Conservation (phyloP, 306 rosid species). For the Pueraria montana region DNA sequence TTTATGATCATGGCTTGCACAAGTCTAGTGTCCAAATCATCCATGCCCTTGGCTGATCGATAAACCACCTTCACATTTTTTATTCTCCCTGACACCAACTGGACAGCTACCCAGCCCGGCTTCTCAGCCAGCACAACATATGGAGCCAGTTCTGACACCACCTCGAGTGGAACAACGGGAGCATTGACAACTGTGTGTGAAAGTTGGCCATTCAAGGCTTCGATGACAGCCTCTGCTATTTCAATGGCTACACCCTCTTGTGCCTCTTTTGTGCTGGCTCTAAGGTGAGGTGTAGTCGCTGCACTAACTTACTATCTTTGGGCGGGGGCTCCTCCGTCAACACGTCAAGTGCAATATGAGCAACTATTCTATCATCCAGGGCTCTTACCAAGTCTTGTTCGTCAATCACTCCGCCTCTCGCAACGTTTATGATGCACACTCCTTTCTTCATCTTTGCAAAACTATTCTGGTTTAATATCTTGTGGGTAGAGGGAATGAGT, state of each 20-base stretch:
- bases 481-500: slow-evolving; percentile 70
- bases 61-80: slow-evolving; percentile 65
- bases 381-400: too few relatives aligned
- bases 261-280: slow-evolving; percentile 89
- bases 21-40: too few relatives aligned
- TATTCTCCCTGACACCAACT: slow-evolving; percentile 67
- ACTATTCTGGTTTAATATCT: slow-evolving; percentile 67
- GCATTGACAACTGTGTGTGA: slow-evolving; percentile 84
- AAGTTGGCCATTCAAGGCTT: too few relatives aligned
- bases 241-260: too few relatives aligned
- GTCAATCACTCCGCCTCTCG: slow-evolving; percentile 87
- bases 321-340: slow-evolving; percentile 81
- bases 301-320: slow-evolving; percentile 71
- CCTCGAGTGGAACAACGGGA: slow-evolving; percentile 81
- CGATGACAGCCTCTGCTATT: too few relatives aligned
- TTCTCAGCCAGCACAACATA: slow-evolving; percentile 72
- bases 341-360: too few relatives aligned
- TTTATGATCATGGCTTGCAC: too few relatives aligned
- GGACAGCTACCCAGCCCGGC: slow-evolving; percentile 69
- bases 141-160: slow-evolving; percentile 71
- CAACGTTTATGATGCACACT: slow-evolving; percentile 74
- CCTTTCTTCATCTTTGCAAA: slow-evolving; percentile 79
- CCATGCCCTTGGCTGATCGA: slow-evolving; percentile 59
- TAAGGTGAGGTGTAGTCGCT: slow-evolving; percentile 80
- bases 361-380: too few relatives aligned